Evolutionary conservation across 2,329 filamentous ascomycete species (phyloP).

Genomic region (Gremmenia infestans): DNA sequence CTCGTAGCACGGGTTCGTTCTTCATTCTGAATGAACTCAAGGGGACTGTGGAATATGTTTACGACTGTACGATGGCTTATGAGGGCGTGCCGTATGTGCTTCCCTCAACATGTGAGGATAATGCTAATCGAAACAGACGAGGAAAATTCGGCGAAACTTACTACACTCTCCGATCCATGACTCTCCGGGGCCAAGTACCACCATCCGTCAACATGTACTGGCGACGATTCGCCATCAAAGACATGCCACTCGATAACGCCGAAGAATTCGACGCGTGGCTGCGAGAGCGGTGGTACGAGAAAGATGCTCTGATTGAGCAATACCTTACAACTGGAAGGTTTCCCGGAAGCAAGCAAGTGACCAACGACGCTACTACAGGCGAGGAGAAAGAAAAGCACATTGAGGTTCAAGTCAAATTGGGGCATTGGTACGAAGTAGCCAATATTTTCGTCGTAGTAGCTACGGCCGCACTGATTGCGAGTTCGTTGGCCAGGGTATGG

Average conservation of each 20-base stretch:
- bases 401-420: slow-evolving; percentile 31
- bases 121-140: slow-evolving; percentile 35
- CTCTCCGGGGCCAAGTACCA: slow-evolving; percentile 81
- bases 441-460: slow-evolving; percentile 31
- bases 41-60: slow-evolving; percentile 73
- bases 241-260: slow-evolving; percentile 73
- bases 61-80: slow-evolving; percentile 93
- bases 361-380: slow-evolving; percentile 13
- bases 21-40: slow-evolving; percentile 75
- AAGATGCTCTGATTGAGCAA: slow-evolving; percentile 82
- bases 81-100: slow-evolving; percentile 80
- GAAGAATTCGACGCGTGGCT: slow-evolving; percentile 82
- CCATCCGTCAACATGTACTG: slow-evolving; percentile 97
- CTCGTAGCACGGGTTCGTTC: slow-evolving; percentile 73
- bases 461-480: slow-evolving; percentile 24
- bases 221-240: slow-evolving; percentile 74
- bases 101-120: neutral
- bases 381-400: slow-evolving; percentile 22
- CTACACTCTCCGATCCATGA: slow-evolving; percentile 82
- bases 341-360: slow-evolving; percentile 40
- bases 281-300: slow-evolving; percentile 81
- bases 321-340: slow-evolving; percentile 76
- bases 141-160: slow-evolving; percentile 85
- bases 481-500: slow-evolving; percentile 23
- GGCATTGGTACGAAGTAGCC: slow-evolving; percentile 28